These are phyloP conservation scores for Aspergillus pseudoterreus DNA, from an alignment of 2,329 filamentous ascomycete genomes.

Conservation along the genomic window DNA sequence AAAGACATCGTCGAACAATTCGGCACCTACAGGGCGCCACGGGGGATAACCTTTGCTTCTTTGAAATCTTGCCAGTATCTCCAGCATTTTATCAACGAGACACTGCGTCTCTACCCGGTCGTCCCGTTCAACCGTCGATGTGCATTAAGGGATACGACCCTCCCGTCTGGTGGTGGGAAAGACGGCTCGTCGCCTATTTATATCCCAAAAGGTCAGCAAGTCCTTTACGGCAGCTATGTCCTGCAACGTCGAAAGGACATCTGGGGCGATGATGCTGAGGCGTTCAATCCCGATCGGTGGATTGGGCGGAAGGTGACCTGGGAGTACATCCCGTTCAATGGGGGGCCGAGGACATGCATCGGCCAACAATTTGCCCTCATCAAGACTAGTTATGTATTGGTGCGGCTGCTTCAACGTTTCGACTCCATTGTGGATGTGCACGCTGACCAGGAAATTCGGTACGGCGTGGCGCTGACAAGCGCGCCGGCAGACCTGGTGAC, in stretches of 20 bases:
- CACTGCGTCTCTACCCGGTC: conserved; percentile 42
- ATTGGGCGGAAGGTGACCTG: conserved; percentile 60
- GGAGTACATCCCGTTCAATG: conserved; percentile 53
- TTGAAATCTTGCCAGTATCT: conserved; percentile 39
- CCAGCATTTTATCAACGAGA: conserved; percentile 33
- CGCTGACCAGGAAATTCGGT: neutral
- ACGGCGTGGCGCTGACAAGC: neutral
- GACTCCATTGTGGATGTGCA: neutral
- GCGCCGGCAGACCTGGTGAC: neutral
- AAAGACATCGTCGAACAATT: conserved; percentile 9
- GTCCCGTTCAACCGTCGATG: conserved; percentile 43
- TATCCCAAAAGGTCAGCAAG: conserved; percentile 60
- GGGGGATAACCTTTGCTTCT: conserved; percentile 38
- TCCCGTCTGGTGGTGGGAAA: conserved; percentile 55
- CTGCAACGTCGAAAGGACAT: conserved; percentile 65
- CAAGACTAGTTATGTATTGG: neutral
- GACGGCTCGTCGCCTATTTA: conserved; percentile 58
- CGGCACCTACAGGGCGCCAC: conserved; percentile 24
- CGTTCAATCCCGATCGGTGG: conserved; percentile 67
- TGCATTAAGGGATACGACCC: conserved; percentile 38
- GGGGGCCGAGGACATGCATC: neutral
- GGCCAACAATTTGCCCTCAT: neutral
- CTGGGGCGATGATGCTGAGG: conserved; percentile 44
- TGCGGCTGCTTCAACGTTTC: neutral
- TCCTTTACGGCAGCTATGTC: conserved; percentile 64